Evolutionary conservation across 129 eudicot species (phyloP).

Genomic region (Saposhnikovia divaricata): DNA sequence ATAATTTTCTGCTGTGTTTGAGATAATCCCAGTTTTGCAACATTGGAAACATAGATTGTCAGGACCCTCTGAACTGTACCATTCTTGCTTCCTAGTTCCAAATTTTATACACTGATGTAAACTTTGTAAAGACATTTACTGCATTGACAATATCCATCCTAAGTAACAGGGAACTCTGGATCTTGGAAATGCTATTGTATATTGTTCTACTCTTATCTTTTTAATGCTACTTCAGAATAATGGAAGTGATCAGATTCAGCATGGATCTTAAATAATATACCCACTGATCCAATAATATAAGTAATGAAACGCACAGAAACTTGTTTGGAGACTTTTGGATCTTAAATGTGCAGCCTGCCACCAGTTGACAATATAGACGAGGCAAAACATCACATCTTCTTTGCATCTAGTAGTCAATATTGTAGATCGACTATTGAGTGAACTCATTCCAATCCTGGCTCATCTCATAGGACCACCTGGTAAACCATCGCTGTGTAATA

Average conservation of each 20-base stretch:
- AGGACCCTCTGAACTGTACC: not conserved
- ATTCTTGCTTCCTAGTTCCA: not conserved
- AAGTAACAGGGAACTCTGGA: not conserved
- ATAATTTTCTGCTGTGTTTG: not conserved
- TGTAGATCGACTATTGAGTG: constrained; percentile 10
- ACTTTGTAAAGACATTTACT: not conserved
- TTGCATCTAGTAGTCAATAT: constrained; percentile 35
- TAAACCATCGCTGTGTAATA: constrained; percentile 4
- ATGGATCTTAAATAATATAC: no score
- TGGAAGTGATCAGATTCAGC: not conserved
- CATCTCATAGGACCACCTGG: not conserved
- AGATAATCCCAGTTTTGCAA: not conserved
- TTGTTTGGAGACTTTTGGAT: constrained; percentile 11
- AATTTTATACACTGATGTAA: not conserved
- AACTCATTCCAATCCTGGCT: constrained; percentile 4
- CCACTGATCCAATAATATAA: constrained; percentile 13
- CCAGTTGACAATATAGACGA: constrained; percentile 30
- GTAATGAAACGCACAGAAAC: constrained; percentile 13
- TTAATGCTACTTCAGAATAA: not conserved
- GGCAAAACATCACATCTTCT: constrained; percentile 20
- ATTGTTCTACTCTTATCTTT: not conserved
- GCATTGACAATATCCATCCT: not conserved
- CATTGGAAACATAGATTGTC: not conserved
- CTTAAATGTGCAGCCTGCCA: constrained; percentile 29
- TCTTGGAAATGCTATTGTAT: not conserved